Base-by-base conservation (phyloP, 2,329 filamentous ascomycete species). In the Paecilomyces sp. region DNA sequence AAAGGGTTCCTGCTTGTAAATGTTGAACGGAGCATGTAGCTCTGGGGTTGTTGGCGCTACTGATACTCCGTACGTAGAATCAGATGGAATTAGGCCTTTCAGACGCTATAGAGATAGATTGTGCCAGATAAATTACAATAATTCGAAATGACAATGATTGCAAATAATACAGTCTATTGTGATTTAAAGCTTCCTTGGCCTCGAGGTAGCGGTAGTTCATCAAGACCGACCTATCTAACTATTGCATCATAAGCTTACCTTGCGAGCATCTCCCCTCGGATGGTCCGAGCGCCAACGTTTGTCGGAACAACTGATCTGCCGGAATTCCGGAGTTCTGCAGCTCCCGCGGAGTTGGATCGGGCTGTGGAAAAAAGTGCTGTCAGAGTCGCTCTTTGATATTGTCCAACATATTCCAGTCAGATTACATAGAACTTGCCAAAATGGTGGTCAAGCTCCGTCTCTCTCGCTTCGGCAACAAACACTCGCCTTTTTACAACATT, bases 371-470 rank as follows among this genome's bases (percentile, higher is more conserved):
- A 56, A 56, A 56, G 57, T 41, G 24, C 9, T 53, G 7, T 18
- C 13, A 53, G 51, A 30, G 51, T 53, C 28, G 51, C 13, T 15
- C 51, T n/a, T 53, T 24, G 22, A 25, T 30, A 22, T 53, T 28
- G 25, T 53, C n/a, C 53, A 52, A 59, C 34, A 31, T 58, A 56
- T 18, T n/a, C 51, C 13, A 11, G 18, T 33, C 34, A 34, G 50
- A 41, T 50, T 57, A 11, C 22, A 30, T 33, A 24, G 18, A 55
- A 63, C 6, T 57, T 55, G 60, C 63, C 68, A 83, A 68, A 57
- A 96, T 99, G 94, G 93, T 97, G 63, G 83, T 99, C 70, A 90
- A 90, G 75, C 94, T 99, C 76, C 89, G 94, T 61, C 87, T 99
- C 68, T 90, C 94, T 68, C 92, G 94, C 75, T 96, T 97, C 75